A percentile compares a stretch with the other conserved stretches of the same genome.
These are phyloP conservation scores for Hygrocybe coccinea DNA, from an alignment of 768 basidiomycete species.

Conservation along the genomic window DNA sequence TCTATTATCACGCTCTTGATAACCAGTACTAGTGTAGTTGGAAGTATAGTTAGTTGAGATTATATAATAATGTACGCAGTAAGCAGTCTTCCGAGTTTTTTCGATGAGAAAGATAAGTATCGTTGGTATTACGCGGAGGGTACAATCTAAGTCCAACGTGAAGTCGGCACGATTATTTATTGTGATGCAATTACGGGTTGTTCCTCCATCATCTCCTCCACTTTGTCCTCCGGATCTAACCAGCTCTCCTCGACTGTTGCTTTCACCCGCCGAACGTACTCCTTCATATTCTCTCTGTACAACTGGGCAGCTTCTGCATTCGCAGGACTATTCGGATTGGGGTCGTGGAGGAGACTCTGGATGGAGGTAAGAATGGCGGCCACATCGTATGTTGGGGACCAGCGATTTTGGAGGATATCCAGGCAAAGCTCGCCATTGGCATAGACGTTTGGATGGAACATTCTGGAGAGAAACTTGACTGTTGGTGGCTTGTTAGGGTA, in stretches of 20 bases:
- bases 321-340: constrained; percentile 96
- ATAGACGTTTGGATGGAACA: constrained; percentile 99
- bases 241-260: constrained; percentile 92
- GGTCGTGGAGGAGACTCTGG: constrained; percentile 93
- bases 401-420: constrained; percentile 97
- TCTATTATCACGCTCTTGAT: not conserved
- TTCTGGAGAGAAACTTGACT: constrained; percentile 92
- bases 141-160: not conserved
- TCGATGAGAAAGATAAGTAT: too few relatives aligned
- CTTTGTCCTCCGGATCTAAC: constrained; percentile 78
- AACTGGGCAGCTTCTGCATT: constrained; percentile 97
- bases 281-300: constrained; percentile 97
- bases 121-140: too few relatives aligned
- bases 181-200: not conserved
- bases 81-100: too few relatives aligned
- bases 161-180: not conserved
- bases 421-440: constrained; percentile 97
- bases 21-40: too few relatives aligned
- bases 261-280: constrained; percentile 91
- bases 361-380: constrained; percentile 97
- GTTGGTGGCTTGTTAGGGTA: constrained; percentile 99
- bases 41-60: too few relatives aligned
- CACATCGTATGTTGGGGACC: constrained; percentile 99
- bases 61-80: too few relatives aligned
- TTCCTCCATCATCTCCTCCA: constrained; percentile 28